These are phyloP conservation scores for Apiotrichum laibachii DNA, from an alignment of 1,284 basidiomycete species.

Conservation along the genomic window DNA sequence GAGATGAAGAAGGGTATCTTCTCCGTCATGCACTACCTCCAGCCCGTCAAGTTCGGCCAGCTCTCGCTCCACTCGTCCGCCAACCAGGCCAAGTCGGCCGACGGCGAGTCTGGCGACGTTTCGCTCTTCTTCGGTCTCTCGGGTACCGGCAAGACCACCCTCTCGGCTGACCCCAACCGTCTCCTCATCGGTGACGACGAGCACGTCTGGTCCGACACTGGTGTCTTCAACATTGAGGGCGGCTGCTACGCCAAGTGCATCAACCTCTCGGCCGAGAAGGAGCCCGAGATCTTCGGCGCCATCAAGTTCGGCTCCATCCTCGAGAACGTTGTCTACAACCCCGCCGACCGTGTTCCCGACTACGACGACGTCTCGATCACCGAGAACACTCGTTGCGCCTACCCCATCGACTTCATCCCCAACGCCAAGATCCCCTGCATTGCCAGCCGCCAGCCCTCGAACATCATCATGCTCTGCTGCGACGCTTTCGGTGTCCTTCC, in stretches of 20 bases:
- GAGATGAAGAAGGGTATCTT: conserved; percentile 99
- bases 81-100: conserved; percentile 60
- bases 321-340: conserved; percentile 98
- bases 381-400: conserved; percentile 98
- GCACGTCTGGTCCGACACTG: conserved; percentile 95
- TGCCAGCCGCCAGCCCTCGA: conserved; percentile 72
- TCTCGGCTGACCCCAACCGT: conserved; percentile 88
- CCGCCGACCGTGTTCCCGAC: conserved; percentile 78
- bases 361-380: conserved; percentile 97
- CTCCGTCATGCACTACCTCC: conserved; percentile 99
- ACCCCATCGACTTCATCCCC: conserved; percentile 94
- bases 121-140: conserved; percentile 99
- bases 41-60: conserved; percentile 98
- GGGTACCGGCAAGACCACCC: conserved; percentile 96
- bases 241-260: conserved; percentile 99
- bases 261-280: conserved; percentile 90
- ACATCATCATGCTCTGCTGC: conserved; percentile 98
- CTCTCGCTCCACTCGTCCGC: conserved; percentile 98
- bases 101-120: conserved; percentile 86
- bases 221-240: conserved; percentile 99
- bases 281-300: conserved; percentile 96
- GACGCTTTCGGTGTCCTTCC: conserved; percentile 98
- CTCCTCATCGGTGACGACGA: conserved; percentile 94
- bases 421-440: conserved; percentile 91
- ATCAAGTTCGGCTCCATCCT: conserved; percentile 95